A percentile compares a stretch with the other conserved stretches of the same genome.
phyloP scores from a whole-genome alignment of 768 basidiomycete species.

The Zangia roseola region DNA sequence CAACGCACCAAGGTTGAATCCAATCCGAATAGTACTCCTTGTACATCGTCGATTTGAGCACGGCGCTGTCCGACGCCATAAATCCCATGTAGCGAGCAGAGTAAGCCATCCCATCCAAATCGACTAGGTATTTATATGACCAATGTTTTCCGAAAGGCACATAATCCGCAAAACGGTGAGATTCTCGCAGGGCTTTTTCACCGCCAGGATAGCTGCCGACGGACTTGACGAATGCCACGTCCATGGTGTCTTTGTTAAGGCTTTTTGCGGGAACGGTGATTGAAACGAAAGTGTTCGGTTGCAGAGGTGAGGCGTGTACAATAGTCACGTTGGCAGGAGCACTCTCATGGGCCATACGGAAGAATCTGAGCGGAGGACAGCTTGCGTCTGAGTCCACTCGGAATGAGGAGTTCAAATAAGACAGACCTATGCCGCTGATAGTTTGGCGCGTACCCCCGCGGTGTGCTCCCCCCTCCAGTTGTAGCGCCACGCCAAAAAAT shows the following conservation, averaged over 20 bases:
- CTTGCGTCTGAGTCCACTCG: not conserved
- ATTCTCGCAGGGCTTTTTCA: constrained; percentile 55
- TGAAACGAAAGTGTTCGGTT: constrained; percentile 55
- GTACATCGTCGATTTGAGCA: constrained; percentile 88
- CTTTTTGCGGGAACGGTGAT: constrained; percentile 54
- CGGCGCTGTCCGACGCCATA: constrained; percentile 83
- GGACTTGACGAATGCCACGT: constrained; percentile 80
- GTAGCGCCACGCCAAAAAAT: constrained; percentile 97
- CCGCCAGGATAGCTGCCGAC: constrained; percentile 81
- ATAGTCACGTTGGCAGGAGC: constrained; percentile 54
- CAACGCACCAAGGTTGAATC: constrained; percentile 81
- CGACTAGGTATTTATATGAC: constrained; percentile 89
- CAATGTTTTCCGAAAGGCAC: constrained; percentile 85
- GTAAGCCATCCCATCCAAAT: constrained; percentile 97
- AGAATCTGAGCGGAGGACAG: constrained; percentile 42
- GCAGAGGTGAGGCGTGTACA: constrained; percentile 66
- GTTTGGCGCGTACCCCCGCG: constrained; percentile 74
- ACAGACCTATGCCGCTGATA: constrained; percentile 84
- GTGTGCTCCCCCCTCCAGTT: constrained; percentile 89
- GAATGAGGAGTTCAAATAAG: constrained; percentile 4
- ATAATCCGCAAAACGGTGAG: constrained; percentile 72
- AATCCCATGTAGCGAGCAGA: constrained; percentile 86
- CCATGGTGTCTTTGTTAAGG: constrained; percentile 82
- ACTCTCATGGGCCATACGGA: constrained; percentile 69
- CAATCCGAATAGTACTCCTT: constrained; percentile 88